phyloP scores from a whole-genome alignment of 768 basidiomycete genomes.

The Hygrocybe punicea region DNA sequence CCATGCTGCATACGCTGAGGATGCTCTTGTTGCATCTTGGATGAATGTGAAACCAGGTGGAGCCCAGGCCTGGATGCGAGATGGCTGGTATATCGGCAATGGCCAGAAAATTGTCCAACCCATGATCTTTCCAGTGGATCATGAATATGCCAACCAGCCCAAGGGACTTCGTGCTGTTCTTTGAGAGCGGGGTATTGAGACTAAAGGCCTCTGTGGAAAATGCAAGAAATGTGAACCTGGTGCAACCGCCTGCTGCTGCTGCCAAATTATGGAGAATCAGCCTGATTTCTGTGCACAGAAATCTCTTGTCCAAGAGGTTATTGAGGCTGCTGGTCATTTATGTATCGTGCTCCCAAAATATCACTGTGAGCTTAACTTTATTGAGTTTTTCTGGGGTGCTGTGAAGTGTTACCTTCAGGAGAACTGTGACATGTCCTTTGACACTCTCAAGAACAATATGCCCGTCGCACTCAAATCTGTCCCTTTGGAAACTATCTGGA shows the following conservation, averaged over 20 bases:
- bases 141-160: conserved; percentile 26
- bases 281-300: conserved; percentile 9
- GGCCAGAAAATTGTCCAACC: conserved; percentile 26
- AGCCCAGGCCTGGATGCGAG: conserved; percentile 33
- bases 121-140: conserved; percentile 37
- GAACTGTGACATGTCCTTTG: conserved; percentile 27
- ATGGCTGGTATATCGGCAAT: conserved; percentile 32
- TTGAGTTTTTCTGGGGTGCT: conserved; percentile 11
- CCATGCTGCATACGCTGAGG: conserved; percentile 35
- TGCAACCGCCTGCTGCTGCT: background rate
- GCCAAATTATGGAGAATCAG: background rate
- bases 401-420: conserved; percentile 17
- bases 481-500: conserved; percentile 24
- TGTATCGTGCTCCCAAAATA: conserved; percentile 9
- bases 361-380: conserved; percentile 10
- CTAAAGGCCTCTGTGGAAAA: conserved; percentile 3
- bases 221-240: conserved; percentile 7
- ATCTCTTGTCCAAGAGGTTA: conserved; percentile 10
- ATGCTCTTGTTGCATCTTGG: conserved; percentile 32
- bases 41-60: conserved; percentile 42
- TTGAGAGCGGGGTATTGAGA: conserved; percentile 23
- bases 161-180: conserved; percentile 33
- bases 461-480: conserved; percentile 23
- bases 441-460: conserved; percentile 24
- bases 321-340: conserved; percentile 7